phyloP scores from a whole-genome alignment of 306 rosid species.

The Pueraria montana region DNA sequence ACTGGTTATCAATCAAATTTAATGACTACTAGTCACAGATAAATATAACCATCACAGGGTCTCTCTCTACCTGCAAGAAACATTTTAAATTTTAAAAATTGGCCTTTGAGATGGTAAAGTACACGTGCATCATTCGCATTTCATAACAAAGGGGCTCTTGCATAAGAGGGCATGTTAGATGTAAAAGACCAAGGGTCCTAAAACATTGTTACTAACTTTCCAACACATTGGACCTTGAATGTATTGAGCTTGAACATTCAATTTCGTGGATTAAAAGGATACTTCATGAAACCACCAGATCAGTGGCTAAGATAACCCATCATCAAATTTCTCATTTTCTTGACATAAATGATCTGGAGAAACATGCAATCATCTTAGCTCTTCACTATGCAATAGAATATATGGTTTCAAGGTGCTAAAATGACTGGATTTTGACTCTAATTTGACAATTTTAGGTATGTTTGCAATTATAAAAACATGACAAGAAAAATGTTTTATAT shows the following conservation, averaged over 20 bases:
- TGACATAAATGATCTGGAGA: background rate
- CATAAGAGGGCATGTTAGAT: no score
- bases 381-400: constrained; percentile 22
- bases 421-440: constrained; percentile 10
- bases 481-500: background rate
- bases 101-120: background rate
- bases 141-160: no score
- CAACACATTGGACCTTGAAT: no score
- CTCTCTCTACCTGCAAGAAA: background rate
- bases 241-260: no score
- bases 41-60: background rate
- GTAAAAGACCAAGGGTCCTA: no score
- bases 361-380: background rate
- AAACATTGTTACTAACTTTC: no score
- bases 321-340: no score
- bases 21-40: background rate
- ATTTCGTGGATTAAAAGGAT: no score
- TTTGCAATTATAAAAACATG: constrained; percentile 12
- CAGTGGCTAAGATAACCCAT: no score
- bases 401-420: constrained; percentile 22
- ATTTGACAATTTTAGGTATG: background rate
- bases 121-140: background rate
- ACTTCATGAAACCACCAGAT: no score
- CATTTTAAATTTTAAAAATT: background rate
- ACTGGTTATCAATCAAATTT: background rate